Base-by-base conservation (phyloP, 805 yeast genomes). In the Kluyveromyces nonfermentans region DNA sequence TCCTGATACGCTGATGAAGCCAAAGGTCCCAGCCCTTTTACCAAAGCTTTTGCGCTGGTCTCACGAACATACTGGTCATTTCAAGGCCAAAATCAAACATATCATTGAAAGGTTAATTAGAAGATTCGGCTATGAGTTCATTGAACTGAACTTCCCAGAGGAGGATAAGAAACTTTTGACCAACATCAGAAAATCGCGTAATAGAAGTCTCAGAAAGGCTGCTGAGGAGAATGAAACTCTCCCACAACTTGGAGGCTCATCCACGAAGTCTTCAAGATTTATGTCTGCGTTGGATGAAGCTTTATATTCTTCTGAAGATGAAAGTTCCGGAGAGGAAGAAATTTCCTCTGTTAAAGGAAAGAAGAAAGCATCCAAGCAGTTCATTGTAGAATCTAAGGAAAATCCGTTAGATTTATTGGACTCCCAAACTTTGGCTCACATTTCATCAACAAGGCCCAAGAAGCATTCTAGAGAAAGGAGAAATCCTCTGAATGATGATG, bases 271-370 rank as follows among this genome's bases (percentile, higher is more conserved):
- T 42, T 71, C 75, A 55, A 75, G 74, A 54, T 84, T 78, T 56
- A 77, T 81, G 63, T 85, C 95, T 46, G 97, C 95, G 32, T 87
- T 85, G 55, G 98, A 93, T 56, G 93, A 85, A 60, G 97, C 95
- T 0, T 69, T 93, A 37, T 85, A 90, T 64, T 76, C 82, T 42
- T 85, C 78, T 30, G 75, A 71, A 37, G 76, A 71, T 18, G 78
- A 70, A 14, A 74, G 68, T 6, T 81, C 72, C 30, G 76, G 68
- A 5, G 69, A 60, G 17, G 74, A 64, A 17, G 60, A 56, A 20
- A 51, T 50, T 20, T 53, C 56, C 33, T 42, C 51, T 40, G 35
- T 46, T 35, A 44, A 47, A 37, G 22, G 60, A 51, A 39, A 51
- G 43, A 46, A 56, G 46, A 46, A 54, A 18, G 21, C 41, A 18